phyloP scores from a whole-genome alignment of 768 basidiomycete species.

The Russula sp. region DNA sequence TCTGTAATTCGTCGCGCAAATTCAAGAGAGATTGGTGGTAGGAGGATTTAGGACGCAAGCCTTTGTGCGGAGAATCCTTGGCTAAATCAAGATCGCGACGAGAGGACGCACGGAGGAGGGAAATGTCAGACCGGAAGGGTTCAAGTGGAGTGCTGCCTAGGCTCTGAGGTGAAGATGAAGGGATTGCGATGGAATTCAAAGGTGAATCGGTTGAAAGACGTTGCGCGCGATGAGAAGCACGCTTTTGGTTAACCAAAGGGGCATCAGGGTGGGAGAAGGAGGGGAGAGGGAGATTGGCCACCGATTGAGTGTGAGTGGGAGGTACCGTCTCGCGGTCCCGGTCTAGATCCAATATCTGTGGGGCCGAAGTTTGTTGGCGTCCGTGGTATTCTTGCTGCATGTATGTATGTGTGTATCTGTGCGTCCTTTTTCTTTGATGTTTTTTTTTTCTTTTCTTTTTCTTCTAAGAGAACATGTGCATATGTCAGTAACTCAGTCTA shows the following conservation, averaged over 20 bases:
- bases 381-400: background rate
- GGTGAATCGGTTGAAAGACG: conserved; percentile 43
- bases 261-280: conserved; percentile 34
- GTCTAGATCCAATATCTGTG: conserved; percentile 16
- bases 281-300: conserved; percentile 6
- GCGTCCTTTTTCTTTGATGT: background rate
- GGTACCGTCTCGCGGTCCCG: background rate
- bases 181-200: conserved; percentile 38
- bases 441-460: background rate
- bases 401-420: background rate
- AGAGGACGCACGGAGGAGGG: background rate
- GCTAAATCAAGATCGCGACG: conserved; percentile 11
- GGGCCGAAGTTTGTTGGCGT: conserved; percentile 6
- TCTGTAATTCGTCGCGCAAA: conserved; percentile 20
- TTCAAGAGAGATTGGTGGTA: conserved; percentile 21
- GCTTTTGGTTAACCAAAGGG: conserved; percentile 26
- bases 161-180: conserved; percentile 18
- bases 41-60: conserved; percentile 12
- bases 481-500: too few relatives aligned
- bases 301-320: conserved; percentile 10
- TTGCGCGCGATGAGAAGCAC: conserved; percentile 27
- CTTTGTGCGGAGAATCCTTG: conserved; percentile 11
- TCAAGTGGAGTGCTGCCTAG: conserved; percentile 19
- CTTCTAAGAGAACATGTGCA: background rate
- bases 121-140: conserved; percentile 1